Percentiles rank a stretch among this genome's conserved stretches.
phyloP scores from a whole-genome alignment of 768 basidiomycete species.

The Mycena haematopus region DNA sequence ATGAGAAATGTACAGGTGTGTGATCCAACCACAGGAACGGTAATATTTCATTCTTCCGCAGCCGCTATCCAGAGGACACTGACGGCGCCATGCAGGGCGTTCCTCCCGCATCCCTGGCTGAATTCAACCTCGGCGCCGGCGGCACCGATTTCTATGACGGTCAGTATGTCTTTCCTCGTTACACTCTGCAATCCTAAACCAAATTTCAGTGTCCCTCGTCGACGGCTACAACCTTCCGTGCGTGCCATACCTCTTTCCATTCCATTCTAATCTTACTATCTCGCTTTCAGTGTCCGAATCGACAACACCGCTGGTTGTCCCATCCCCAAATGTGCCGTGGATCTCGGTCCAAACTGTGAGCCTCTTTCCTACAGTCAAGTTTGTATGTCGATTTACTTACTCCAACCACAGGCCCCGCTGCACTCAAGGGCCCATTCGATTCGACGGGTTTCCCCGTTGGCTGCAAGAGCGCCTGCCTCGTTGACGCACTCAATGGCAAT shows the following conservation, averaged over 20 bases:
- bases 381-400: background rate
- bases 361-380: background rate
- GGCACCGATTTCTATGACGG: constrained; percentile 55
- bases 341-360: constrained; percentile 22
- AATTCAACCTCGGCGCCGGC: constrained; percentile 61
- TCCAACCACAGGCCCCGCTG: constrained; percentile 8
- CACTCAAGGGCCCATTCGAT: too few relatives aligned
- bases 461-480: too few relatives aligned
- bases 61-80: too few relatives aligned
- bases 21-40: too few relatives aligned
- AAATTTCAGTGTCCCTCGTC: constrained; percentile 13
- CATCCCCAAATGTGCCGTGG: constrained; percentile 16
- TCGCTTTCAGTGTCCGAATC: constrained; percentile 10
- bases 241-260: background rate
- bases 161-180: background rate
- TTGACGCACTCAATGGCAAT: too few relatives aligned
- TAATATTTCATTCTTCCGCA: too few relatives aligned
- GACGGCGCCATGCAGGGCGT: constrained; percentile 44
- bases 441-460: too few relatives aligned
- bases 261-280: background rate
- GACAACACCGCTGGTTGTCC: too few relatives aligned
- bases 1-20: background rate
- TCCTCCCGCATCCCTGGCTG: too few relatives aligned
- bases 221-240: constrained; percentile 21
- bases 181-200: background rate